Evolutionary conservation across 345 rosid genomes (phyloP), one percentile per base, ranked within the genome.

Genomic region (Clausena lansium): DNA sequence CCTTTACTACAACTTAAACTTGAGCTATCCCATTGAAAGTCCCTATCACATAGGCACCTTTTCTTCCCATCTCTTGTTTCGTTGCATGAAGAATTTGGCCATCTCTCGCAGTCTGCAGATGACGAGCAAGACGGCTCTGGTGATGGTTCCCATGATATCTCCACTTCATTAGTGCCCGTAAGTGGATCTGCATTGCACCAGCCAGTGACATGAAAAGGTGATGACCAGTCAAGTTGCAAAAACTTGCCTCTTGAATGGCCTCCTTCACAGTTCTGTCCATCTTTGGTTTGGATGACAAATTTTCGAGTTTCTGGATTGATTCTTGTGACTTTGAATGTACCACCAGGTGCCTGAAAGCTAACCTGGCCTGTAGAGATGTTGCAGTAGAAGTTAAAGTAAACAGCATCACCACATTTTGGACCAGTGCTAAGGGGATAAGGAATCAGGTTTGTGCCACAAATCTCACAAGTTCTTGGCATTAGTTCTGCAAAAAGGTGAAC

Each of bases 401-500:
- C 71, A 35, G 90, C 79, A 39, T 93, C 95, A 5, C 95, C 95
- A 55, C 94, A 93, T 41, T 81, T 79, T 27, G 80, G 71, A 71
- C 86, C 88, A 7, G 86, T 89, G 83, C 92, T 89, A 17, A 93
- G 86, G 2, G 95, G 95, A 79, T 91, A 90, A 4, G 93, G 93
- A 55, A 90, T 81, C 45, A 78, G 50, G 81, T 78, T 86, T 5
- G 90, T 81, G 36, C 92, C 91, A 32, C 94, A 87, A 19, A 82
- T 67, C 67, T 73, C 74, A 55, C 95, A 93, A 77, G 50, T 81
- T 81, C 86, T 86, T 15, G 24, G 39, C 14, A 30, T 62, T 63
- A 65, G 15, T 35, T 35, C 69, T 65, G 69, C 69, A 35, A 65
- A 27, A 65, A 65, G n/a, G 70, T 84, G 88, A 20, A 35, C 10